Base-by-base conservation (phyloP, 2,329 filamentous ascomycete genomes). In the Dothiorella sarmentorum region DNA sequence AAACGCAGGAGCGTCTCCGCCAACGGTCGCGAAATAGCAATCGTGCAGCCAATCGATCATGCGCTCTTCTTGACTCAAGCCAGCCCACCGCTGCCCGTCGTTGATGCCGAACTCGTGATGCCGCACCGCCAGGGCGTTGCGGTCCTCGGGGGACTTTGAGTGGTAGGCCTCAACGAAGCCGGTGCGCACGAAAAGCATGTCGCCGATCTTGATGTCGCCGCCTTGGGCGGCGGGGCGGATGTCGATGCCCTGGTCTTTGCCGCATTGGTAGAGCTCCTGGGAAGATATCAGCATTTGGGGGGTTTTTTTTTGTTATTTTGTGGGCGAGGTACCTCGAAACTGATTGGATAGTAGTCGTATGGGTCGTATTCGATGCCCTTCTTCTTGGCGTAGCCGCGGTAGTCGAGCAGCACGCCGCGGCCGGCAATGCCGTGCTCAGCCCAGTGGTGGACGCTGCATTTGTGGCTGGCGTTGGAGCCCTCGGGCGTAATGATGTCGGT, bases 41-140 rank as follows among this genome's bases (percentile, higher is more conserved):
- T 90, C 85, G 75, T 88, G 87, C 60, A 90, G 62, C 86, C 86
- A 90, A 56, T 82, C 80, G 7, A 83, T 74, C 3, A 85, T 79
- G 43, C 80, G 79, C 47, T 82, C 72, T 51, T 82, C 80, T 62
- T 82, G 80, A 45, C 75, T 76, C 3, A 84, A 59, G 0, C 82
- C 82, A 0, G 77, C 78, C 65, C 77, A 84, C 7, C 70, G 57
- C 49, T 76, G 69, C 3, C 74, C 70, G 7, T 74, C 75, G 38
- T 74, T 71, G 24, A 69, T 64, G 0, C 72, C 72, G 2, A 66
- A 67, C 0, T 78, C 80, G 37, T 84, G 73, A 42, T 80, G 65
- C 7, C 81, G 67, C 71, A 22, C 74, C 65, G 69, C 74, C 40
- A 71, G 69, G 33, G 66, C 69, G 0, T 66, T 49, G n/a, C 72